Conservation (phyloP, 108 stramenopile species). For the Cyclotella kingstonii region DNA sequence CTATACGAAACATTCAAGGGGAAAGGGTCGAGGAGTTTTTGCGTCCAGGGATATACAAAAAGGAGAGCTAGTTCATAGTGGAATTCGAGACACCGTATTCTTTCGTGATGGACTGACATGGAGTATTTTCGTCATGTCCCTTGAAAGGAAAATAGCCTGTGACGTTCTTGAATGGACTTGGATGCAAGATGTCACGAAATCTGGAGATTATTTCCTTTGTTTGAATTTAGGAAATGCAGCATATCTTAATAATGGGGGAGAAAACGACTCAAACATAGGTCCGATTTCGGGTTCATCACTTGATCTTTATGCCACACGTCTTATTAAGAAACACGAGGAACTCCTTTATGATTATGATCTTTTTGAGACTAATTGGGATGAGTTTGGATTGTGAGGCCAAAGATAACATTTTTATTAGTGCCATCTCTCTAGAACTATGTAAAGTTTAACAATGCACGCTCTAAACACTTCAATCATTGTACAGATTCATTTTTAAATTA, state of each 20-base stretch:
- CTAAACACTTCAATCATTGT: no score
- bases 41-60: constrained; percentile 18
- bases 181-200: constrained; percentile 6
- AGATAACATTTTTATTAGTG: no score
- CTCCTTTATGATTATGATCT: constrained; percentile 17
- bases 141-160: constrained; percentile 20
- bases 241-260: constrained; percentile 12
- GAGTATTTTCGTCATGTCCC: constrained; percentile 11
- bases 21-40: constrained; percentile 25
- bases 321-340: constrained; percentile 21
- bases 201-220: constrained; percentile 9
- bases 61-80: constrained; percentile 34
- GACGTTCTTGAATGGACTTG: constrained; percentile 34
- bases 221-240: constrained; percentile 14
- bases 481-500: no score
- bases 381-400: constrained; percentile 5
- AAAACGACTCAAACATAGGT: constrained; percentile 8
- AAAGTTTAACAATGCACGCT: no score
- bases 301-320: constrained; percentile 12
- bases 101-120: constrained; percentile 5
- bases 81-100: constrained; percentile 5
- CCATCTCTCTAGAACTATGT: no score
- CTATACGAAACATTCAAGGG: background rate
- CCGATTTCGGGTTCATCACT: background rate
- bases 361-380: constrained; percentile 13